phyloP scores from a whole-genome alignment of 306 rosid genomes.

The Cyamopsis tetragonoloba region DNA sequence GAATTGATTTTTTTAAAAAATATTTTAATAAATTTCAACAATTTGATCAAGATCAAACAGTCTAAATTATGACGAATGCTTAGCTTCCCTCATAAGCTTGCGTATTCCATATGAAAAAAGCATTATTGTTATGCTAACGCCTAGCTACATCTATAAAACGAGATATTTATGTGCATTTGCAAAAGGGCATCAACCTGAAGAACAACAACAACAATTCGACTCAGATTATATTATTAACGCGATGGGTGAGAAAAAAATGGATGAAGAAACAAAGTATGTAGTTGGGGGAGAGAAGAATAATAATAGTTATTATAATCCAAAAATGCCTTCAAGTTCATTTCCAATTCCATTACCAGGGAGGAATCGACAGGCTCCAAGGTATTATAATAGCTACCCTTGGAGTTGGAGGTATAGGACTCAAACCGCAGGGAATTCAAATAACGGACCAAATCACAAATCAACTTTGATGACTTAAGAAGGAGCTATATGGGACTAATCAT shows the following conservation, averaged over 20 bases:
- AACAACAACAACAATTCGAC: background rate
- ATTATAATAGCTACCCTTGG: background rate
- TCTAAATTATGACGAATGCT: too few relatives aligned
- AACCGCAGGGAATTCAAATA: background rate
- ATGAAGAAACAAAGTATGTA: background rate
- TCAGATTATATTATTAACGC: background rate
- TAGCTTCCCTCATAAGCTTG: slow-evolving; percentile 22
- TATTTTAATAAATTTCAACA: too few relatives aligned
- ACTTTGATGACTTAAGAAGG: slow-evolving; percentile 7
- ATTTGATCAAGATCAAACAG: too few relatives aligned
- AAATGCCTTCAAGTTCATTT: slow-evolving; percentile 14
- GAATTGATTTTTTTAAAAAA: too few relatives aligned
- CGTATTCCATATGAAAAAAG: background rate
- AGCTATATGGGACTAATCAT: too few relatives aligned
- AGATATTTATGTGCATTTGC: background rate
- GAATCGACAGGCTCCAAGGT: background rate
- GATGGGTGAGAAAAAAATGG: background rate
- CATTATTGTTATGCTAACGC: slow-evolving; percentile 21
- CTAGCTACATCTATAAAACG: slow-evolving; percentile 23
- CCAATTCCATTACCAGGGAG: slow-evolving; percentile 34
- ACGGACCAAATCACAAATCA: background rate
- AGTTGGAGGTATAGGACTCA: slow-evolving; percentile 14
- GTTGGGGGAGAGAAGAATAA: slow-evolving; percentile 8
- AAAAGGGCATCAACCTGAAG: slow-evolving; percentile 14
- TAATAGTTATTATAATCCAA: too few relatives aligned